These are phyloP conservation scores for Pseudoperonospora humuli DNA, from an alignment of 352 stramenopile genomes.

Conservation along the genomic window DNA sequence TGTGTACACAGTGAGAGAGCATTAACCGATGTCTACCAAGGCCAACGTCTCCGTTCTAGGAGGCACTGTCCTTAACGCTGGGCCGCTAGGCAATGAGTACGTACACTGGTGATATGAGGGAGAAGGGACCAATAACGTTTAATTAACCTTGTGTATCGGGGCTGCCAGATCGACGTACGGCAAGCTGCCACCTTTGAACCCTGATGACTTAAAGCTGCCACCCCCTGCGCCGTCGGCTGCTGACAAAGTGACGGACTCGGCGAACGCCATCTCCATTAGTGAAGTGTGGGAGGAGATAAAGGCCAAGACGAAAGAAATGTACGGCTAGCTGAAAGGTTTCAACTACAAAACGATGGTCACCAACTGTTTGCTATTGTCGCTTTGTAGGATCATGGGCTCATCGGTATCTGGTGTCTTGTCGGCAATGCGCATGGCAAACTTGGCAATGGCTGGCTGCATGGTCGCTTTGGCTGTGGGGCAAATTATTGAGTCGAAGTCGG, in stretches of 20 bases:
- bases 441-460: conserved; percentile 68
- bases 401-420: conserved; percentile 73
- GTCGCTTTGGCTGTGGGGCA: conserved; percentile 59
- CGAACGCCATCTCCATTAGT: conserved; percentile 66
- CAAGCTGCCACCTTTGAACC: conserved; percentile 77
- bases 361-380: background rate
- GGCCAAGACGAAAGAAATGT: conserved; percentile 73
- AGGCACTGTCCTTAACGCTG: conserved; percentile 49
- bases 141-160: background rate
- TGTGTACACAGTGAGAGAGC: conserved; percentile 18
- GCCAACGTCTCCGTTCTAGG: conserved; percentile 45
- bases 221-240: conserved; percentile 66
- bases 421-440: conserved; percentile 71
- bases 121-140: no score
- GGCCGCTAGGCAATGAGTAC: conserved; percentile 55
- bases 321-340: conserved; percentile 8
- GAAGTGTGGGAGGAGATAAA: conserved; percentile 85
- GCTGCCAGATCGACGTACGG: conserved; percentile 40
- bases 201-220: conserved; percentile 78
- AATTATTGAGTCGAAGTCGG: conserved; percentile 57
- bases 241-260: conserved; percentile 52
- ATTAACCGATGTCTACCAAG: conserved; percentile 32
- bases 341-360: no score
- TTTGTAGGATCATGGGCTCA: conserved; percentile 61
- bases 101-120: conserved; percentile 13